These are phyloP conservation scores for Entomortierella chlamydospora DNA, from an alignment of 192 early-diverging fungal species.

Conservation along the genomic window DNA sequence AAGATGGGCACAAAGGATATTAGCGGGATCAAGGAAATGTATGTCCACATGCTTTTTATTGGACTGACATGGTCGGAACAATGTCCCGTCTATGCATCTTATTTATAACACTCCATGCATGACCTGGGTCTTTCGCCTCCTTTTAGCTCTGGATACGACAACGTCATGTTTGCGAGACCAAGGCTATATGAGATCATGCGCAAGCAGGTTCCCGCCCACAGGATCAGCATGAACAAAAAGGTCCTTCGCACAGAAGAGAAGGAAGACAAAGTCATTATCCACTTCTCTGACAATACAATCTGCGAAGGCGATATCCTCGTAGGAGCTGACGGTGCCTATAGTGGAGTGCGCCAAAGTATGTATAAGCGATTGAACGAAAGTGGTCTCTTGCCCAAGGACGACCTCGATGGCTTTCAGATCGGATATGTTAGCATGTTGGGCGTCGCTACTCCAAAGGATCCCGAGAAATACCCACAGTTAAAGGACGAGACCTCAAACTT, in stretches of 20 bases:
- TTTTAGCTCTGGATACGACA: background rate
- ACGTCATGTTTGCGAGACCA: background rate
- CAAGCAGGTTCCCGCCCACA: background rate
- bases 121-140: too few species aligned
- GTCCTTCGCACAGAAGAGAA: background rate
- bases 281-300: background rate
- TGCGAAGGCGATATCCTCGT: background rate
- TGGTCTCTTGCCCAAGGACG: background rate
- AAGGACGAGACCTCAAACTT: background rate
- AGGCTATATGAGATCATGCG: background rate
- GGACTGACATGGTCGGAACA: too few species aligned
- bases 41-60: too few species aligned
- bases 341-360: background rate
- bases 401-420: background rate
- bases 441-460: background rate
- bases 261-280: background rate
- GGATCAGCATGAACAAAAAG: background rate
- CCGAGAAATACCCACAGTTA: background rate
- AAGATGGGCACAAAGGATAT: too few species aligned
- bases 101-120: too few species aligned
- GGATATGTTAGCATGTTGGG: background rate
- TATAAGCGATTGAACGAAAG: background rate
- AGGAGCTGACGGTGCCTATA: too few species aligned
- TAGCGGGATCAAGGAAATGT: too few species aligned
- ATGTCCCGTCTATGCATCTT: too few species aligned